These are phyloP conservation scores for Cinchona pubescens DNA, from an alignment of 257 asterid genomes.

Conservation along the genomic window DNA sequence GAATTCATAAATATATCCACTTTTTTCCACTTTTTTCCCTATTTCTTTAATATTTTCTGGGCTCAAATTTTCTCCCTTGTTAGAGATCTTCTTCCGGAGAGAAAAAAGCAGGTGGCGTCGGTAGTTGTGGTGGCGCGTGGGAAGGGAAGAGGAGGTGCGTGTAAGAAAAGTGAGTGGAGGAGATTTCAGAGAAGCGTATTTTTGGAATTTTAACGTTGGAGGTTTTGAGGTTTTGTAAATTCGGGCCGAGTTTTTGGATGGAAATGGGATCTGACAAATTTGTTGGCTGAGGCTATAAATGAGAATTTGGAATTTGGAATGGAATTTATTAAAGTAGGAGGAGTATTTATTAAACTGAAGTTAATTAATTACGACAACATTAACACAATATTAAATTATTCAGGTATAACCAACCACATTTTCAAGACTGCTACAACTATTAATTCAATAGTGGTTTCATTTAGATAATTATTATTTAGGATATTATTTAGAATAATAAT, in stretches of 20 bases:
- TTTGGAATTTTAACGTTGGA: constrained; percentile 27
- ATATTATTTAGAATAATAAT: too few species aligned
- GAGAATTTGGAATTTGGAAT: neutral
- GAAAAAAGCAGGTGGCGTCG: neutral
- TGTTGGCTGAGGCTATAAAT: constrained; percentile 2
- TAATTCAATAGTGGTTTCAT: too few species aligned
- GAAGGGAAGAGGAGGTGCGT: constrained; percentile 14
- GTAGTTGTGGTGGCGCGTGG: constrained; percentile 59
- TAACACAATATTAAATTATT: neutral
- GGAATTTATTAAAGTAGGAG: neutral
- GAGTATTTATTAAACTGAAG: neutral
- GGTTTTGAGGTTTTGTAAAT: neutral
- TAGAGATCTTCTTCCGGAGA: constrained; percentile 31
- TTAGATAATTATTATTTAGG: too few species aligned
- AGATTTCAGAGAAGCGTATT: constrained; percentile 24
- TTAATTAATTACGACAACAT: neutral
- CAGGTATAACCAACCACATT: neutral
- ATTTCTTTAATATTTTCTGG: neutral
- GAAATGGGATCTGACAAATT: constrained; percentile 19
- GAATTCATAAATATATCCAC: constrained; percentile 46
- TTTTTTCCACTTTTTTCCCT: too few species aligned
- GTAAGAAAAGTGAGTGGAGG: constrained; percentile 9
- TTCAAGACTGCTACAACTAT: too few species aligned
- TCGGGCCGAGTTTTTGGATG: neutral
- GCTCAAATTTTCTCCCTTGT: constrained; percentile 5